Base-by-base conservation (phyloP, 129 eudicot genomes). In the Ambrosia artemisiifolia region DNA sequence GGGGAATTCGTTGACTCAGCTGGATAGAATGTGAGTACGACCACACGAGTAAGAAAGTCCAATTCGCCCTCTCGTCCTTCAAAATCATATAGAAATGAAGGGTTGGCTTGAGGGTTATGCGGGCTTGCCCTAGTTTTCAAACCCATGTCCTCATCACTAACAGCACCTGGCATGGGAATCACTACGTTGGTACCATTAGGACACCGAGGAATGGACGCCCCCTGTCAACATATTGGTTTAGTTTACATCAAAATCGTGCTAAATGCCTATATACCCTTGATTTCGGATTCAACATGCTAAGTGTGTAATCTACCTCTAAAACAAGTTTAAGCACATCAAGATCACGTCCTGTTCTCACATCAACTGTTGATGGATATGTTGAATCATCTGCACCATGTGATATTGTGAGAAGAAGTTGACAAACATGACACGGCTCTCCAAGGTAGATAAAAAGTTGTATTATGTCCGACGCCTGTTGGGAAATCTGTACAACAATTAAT, bases 321-420 rank as follows among this genome's bases (percentile, higher is more conserved):
- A 92, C 94, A 61, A 85, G 94, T 77, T 87, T 92, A 70, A 92
- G 96, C 66, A 82, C 95, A 79, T 88, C 96, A 70, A 92, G 83
- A 78, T 80, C 81, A 53, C 89, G 86, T 14, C 98, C 98, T 19
- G 94, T 88, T 75, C 98, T 81, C 82, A 88, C 96, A 80, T 92
- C 98, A 79, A 92, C 88, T 35, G 94, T 86, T 71, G 94, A 85
- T 75, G 98, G 98, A 75, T 77, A 92, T 9, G 98, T 92, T 32
- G 91, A 77, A 89, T 92, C 98, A 76, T 88, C 96, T 19, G 91
- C 91, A 75, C 97, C 97, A 75, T 92, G 97, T 76, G 96, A 88
- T 76, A 86, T 73, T 50, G 97, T 92, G 79, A 92, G 87, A 64
- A 92, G 96, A 76, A 92, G 97, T 82, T 92, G 90, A 78, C 88